Conservation (phyloP, 225 moss, liverwort and hornwort genomes). For the Anthoceros angustus region DNA sequence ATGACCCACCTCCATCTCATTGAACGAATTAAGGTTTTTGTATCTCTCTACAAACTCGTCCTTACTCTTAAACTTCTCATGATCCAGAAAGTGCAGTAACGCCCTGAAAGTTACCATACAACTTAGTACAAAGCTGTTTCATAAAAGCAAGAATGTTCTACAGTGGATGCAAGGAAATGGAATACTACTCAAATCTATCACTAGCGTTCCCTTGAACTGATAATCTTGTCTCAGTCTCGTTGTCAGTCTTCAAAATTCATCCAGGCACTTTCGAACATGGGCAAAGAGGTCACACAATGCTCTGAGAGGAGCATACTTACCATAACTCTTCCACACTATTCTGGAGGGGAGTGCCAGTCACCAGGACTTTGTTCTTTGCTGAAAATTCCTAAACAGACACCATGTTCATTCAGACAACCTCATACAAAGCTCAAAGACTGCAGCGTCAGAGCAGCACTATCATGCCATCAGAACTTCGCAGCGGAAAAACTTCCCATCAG, state of each 20-base stretch:
- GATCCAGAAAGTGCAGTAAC: constrained; percentile 91
- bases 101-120: constrained; percentile 38
- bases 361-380: constrained; percentile 91
- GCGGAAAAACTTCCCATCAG: background rate
- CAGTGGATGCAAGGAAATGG: background rate
- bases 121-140: background rate
- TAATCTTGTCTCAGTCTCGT: too few species aligned
- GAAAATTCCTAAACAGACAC: constrained; percentile 60
- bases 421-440: background rate
- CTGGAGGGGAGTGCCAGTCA: constrained; percentile 95
- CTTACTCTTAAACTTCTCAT: constrained; percentile 85
- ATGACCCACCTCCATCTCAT: constrained; percentile 72
- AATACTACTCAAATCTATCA: background rate
- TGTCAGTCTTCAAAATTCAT: too few species aligned
- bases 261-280: too few species aligned
- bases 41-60: constrained; percentile 89
- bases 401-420: background rate
- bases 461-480: background rate
- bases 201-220: too few species aligned
- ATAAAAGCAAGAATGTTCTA: background rate
- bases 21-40: constrained; percentile 81
- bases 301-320: constrained; percentile 18
- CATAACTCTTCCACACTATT: constrained; percentile 99
- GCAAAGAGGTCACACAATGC: too few species aligned
- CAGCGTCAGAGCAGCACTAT: background rate